Evolutionary conservation across 352 stramenopile species (phyloP).

Genomic region (Phytophthora sansomeana): DNA sequence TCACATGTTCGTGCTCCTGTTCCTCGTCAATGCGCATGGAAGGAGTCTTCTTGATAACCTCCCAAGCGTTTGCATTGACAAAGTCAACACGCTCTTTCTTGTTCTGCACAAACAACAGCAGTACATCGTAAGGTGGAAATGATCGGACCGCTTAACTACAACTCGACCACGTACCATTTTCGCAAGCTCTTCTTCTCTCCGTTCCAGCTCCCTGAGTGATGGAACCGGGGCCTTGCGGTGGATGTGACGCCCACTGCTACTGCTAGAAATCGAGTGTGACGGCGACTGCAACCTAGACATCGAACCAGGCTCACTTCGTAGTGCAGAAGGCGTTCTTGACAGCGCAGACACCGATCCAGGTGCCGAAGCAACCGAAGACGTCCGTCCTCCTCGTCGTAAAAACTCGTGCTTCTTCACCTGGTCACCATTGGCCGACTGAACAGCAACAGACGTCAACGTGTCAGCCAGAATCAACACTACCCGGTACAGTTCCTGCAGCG

Average conservation of each 20-base stretch:
- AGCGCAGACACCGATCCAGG: slow-evolving; percentile 23
- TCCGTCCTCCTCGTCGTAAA: slow-evolving; percentile 35
- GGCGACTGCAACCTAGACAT: slow-evolving; percentile 20
- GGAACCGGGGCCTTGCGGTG: slow-evolving; percentile 57
- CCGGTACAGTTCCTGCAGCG: slow-evolving; percentile 1
- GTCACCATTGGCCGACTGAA: slow-evolving; percentile 13
- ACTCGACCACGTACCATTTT: slow-evolving; percentile 38
- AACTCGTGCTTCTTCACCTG: slow-evolving; percentile 43
- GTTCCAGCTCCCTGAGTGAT: slow-evolving; percentile 57
- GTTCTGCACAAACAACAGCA: slow-evolving; percentile 34
- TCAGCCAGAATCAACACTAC: slow-evolving; percentile 3
- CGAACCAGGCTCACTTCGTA: slow-evolving; percentile 23
- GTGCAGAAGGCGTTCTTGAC: slow-evolving; percentile 11
- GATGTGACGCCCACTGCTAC: slow-evolving; percentile 17
- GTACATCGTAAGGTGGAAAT: slow-evolving; percentile 3
- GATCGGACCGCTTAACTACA: not conserved
- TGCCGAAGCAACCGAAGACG: slow-evolving; percentile 11
- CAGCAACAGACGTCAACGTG: slow-evolving; percentile 5
- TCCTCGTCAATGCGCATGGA: slow-evolving; percentile 26
- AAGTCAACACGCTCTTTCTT: slow-evolving; percentile 72
- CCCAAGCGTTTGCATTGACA: slow-evolving; percentile 79
- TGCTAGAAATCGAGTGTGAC: slow-evolving; percentile 22
- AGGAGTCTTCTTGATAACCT: slow-evolving; percentile 73
- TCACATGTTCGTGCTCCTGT: slow-evolving; percentile 6
- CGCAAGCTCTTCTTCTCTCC: slow-evolving; percentile 44